Evolutionary conservation across 2,329 filamentous ascomycete genomes (phyloP), one percentile per base, ranked within the genome.

Genomic region (Aspergillus intermedius): DNA sequence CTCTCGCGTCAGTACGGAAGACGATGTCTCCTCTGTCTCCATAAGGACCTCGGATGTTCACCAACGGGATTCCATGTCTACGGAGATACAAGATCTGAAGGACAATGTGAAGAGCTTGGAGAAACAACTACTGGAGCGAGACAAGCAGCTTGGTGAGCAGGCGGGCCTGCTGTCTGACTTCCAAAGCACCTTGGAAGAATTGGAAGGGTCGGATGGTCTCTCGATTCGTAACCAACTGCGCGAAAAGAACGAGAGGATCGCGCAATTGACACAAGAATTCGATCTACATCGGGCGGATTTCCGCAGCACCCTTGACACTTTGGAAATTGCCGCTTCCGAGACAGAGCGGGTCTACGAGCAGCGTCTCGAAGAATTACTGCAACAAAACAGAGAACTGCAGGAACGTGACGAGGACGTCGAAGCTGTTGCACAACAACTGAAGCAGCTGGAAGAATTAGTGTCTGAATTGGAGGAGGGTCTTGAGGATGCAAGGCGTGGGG

Each of bases 171-270:
- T 98, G 46, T 78, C 83, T 12, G 93, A 98, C 58, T 96, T 98
- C 86, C 91, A 98, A 64, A 81, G 78, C 51, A 91, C 85, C 53
- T 74, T 96, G 42, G 83, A 83, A n/a, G 91, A 95, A 64, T 76
- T 95, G 15, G 86, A 88, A 54, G 86, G 87, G 49, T 84, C 84
- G 56, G 91, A 95, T 64, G 78, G 83, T 2, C 67, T 79, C 4
- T 87, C 94, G 63, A 76, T 98, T 49, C 83, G 91, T 47, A 81
- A 85, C n/a, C 72, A 95, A 59, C 72, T 98, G 47, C 81, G 88
- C 21, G 93, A 98, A 71, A 96, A 95, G 78, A 96, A 96, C 61
- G 93, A 98, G 50, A 95, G 91, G 74, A 96, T 98, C 56, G 84
- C 86, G 22, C 84, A 91, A 76, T 79, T 98, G 58, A 97, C 91